Evolutionary conservation across 805 yeast species (phyloP).

Genomic region (Saccharomycopsis olivae): DNA sequence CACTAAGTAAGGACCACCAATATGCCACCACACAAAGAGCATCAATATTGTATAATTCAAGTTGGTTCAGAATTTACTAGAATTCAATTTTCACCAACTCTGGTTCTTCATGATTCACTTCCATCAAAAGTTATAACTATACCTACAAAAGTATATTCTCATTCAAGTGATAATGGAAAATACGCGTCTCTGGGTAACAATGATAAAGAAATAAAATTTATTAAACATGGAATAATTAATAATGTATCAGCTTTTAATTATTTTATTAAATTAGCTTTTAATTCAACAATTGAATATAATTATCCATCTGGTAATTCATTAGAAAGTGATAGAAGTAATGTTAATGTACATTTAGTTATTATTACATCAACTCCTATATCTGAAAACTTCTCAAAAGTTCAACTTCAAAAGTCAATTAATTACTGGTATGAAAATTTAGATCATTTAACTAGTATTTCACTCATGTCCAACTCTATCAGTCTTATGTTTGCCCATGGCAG

Average conservation of each 20-base stretch:
- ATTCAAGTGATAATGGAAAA: conserved; percentile 25
- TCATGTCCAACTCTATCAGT: conserved; percentile 59
- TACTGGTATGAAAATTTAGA: conserved; percentile 67
- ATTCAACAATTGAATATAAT: conserved; percentile 32
- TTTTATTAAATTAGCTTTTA: conserved; percentile 36
- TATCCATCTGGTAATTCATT: conserved; percentile 5
- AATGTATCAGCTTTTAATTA: conserved; percentile 64
- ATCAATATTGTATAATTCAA: conserved; percentile 41
- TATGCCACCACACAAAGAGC: conserved; percentile 19
- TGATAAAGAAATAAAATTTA: conserved; percentile 45
- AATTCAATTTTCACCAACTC: conserved; percentile 53
- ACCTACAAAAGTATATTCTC: conserved; percentile 66
- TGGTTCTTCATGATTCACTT: conserved; percentile 46
- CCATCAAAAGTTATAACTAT: conserved; percentile 65
- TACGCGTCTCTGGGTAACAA: conserved; percentile 20
- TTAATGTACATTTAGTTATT: conserved; percentile 58
- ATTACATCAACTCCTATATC: conserved; percentile 38
- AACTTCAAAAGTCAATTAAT: conserved; percentile 60
- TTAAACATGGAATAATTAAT: conserved; percentile 50
- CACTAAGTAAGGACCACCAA: too few relatives aligned
- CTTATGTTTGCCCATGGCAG: conserved; percentile 65
- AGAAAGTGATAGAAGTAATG: conserved; percentile 18
- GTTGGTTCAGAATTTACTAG: conserved; percentile 72
- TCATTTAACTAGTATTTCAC: conserved; percentile 52
- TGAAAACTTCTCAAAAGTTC: conserved; percentile 51